Evolutionary conservation across 106 monocot genomes (phyloP), one percentile per base, ranked within the genome.

Genomic region (Dendrobium chrysotoxum): DNA sequence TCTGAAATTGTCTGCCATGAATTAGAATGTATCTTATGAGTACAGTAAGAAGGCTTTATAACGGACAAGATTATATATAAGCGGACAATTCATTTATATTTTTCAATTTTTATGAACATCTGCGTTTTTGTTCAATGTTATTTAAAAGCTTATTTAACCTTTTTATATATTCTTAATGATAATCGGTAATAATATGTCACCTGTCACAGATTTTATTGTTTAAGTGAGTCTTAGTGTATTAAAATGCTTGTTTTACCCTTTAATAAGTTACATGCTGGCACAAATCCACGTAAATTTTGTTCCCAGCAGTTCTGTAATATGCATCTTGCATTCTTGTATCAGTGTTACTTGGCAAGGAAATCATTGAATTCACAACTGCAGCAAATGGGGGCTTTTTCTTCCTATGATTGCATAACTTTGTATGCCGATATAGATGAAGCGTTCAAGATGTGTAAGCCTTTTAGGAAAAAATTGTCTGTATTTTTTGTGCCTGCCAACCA

Each of bases 331-430:
- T 75, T 75, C 2, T 75, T 75, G 39, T 75, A 2, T 42, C 88
- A 96, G 96, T 92, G 88, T 82, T 93, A 90, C 80, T 26, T 93
- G 28, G 93, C 88, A 21, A 85, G 88, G 82, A 92, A 93, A 77
- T 93, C 90, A 65, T 85, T 96, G 85, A 79, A 93, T 76, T 84
- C 75, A 53, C 93, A 96, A 61, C 82, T 96, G 38, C 87, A 89
- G 71, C 64, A 75, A 67, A 88, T 90, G 61, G 93, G 88, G 26
- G 66, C 71, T 72, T 82, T 96, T 77, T 88, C 90, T 40, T 82
- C 92, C 66, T 61, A 40, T 79, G 96, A 92, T 81, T 90, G 85
- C 81, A 89, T 96, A 78, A 82, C 93, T 28, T 77, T 65, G 61
- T 79, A 84, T 81, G 57, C 74, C 55, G 81, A 93, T 25, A 81